A percentile compares a stretch with the other conserved stretches of the same genome.
These are phyloP conservation scores for Syncephalastrum sp. DNA, from an alignment of 371 early-diverging fungal genomes.

Conservation along the genomic window DNA sequence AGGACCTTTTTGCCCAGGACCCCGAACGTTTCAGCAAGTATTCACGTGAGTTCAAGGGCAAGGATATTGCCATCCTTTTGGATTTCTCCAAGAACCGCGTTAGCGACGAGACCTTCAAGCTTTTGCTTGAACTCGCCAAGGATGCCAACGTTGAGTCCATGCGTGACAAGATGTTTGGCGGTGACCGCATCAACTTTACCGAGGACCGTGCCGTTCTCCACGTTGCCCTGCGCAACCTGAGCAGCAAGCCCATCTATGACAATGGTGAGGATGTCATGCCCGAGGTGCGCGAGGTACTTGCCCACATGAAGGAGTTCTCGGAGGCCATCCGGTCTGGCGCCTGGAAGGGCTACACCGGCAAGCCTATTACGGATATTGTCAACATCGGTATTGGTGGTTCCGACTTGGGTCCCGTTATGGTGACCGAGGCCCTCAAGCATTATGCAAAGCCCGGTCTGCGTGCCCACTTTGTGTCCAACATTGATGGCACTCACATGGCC, in stretches of 20 bases:
- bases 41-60: conserved; percentile 73
- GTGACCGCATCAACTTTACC: conserved; percentile 97
- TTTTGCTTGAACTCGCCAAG: conserved; percentile 79
- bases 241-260: conserved; percentile 77
- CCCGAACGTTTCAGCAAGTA: conserved; percentile 76
- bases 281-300: conserved; percentile 91
- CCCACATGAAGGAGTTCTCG: conserved; percentile 87
- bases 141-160: conserved; percentile 85
- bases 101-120: conserved; percentile 73
- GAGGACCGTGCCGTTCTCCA: conserved; percentile 98
- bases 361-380: conserved; percentile 92
- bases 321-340: conserved; percentile 83
- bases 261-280: conserved; percentile 90
- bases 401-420: conserved; percentile 99
- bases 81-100: conserved; percentile 96
- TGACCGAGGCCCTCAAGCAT: conserved; percentile 94
- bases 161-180: conserved; percentile 93
- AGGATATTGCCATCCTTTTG: conserved; percentile 72
- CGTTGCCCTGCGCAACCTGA: conserved; percentile 89
- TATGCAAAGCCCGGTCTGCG: conserved; percentile 77
- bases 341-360: conserved; percentile 96
- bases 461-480: conserved; percentile 97
- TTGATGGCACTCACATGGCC: conserved; percentile 97
- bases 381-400: conserved; percentile 99
- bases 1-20: conserved; percentile 77